phyloP scores from a whole-genome alignment of 768 basidiomycete genomes.

The Rhodotorula graminis region DNA sequence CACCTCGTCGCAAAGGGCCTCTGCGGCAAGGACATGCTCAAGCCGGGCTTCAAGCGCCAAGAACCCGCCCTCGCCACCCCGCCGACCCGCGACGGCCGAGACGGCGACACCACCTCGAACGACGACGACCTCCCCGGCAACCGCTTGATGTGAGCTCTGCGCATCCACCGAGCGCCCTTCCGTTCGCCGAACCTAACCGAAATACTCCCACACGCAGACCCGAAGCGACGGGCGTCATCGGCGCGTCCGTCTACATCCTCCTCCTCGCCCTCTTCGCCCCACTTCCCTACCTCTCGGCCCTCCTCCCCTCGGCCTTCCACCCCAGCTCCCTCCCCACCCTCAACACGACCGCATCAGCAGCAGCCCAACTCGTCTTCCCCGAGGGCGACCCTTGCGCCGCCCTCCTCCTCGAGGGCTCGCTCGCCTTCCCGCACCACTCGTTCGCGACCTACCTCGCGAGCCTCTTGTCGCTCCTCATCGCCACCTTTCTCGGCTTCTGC shows the following conservation, averaged over 20 bases:
- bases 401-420: conserved; percentile 9
- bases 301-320: conserved; percentile 32
- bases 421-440: conserved; percentile 55
- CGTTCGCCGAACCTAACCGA: not conserved
- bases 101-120: conserved; percentile 28
- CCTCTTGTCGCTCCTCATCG: conserved; percentile 81
- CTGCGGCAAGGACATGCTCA: conserved; percentile 80
- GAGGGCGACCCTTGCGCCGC: not conserved
- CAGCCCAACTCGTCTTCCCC: not conserved
- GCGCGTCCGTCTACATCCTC: conserved; percentile 80
- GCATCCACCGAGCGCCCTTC: too few relatives aligned
- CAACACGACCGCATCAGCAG: conserved; percentile 2
- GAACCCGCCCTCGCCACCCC: conserved; percentile 48
- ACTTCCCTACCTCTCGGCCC: conserved; percentile 75
- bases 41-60: conserved; percentile 56
- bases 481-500: conserved; percentile 88
- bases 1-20: conserved; percentile 75
- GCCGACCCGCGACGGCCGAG: conserved; percentile 42
- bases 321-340: not conserved
- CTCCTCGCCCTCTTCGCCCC: conserved; percentile 88
- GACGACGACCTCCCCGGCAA: conserved; percentile 40
- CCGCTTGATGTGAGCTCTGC: conserved; percentile 12
- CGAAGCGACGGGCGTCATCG: conserved; percentile 87
- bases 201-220: conserved; percentile 56
- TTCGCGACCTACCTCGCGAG: conserved; percentile 89